Conservation (phyloP, 148 eudicot species). For the Rhododendron vialii region DNA sequence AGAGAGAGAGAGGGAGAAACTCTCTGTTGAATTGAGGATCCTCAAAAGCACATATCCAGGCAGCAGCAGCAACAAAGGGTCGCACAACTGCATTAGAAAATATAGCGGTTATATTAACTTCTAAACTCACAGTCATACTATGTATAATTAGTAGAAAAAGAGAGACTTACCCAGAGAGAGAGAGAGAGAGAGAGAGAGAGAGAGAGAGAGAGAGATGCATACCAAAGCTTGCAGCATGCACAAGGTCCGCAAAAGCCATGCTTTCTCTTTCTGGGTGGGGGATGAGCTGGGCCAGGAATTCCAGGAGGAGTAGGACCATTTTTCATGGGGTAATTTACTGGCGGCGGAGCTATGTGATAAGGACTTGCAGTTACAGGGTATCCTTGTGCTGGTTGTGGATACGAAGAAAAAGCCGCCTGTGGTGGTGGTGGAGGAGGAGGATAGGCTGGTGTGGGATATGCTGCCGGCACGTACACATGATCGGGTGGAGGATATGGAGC, state of each 20-base stretch:
- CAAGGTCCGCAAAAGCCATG: neutral
- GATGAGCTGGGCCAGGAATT: neutral
- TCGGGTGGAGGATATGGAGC: constrained; percentile 5
- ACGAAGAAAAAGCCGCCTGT: neutral
- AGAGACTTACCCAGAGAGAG: neutral
- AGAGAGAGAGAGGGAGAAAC: neutral
- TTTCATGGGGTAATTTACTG: neutral
- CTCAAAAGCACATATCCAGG: constrained; percentile 8
- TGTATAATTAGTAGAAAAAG: neutral
- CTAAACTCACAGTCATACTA: neutral
- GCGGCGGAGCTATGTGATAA: neutral
- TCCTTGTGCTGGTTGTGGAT: constrained; percentile 4
- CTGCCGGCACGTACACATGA: neutral
- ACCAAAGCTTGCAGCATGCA: constrained; percentile 10
- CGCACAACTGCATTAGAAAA: constrained; percentile 4
- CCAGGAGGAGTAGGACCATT: neutral
- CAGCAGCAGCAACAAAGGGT: constrained; percentile 8
- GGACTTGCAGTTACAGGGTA: constrained; percentile 4
- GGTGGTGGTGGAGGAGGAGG: neutral
- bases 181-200: neutral
- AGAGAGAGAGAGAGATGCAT: neutral
- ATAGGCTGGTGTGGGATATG: neutral
- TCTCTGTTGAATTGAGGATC: neutral
- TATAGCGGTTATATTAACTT: neutral
- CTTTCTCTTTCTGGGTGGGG: neutral